Conservation (phyloP, 352 stramenopile genomes). For the Globisporangium cederbergense region DNA sequence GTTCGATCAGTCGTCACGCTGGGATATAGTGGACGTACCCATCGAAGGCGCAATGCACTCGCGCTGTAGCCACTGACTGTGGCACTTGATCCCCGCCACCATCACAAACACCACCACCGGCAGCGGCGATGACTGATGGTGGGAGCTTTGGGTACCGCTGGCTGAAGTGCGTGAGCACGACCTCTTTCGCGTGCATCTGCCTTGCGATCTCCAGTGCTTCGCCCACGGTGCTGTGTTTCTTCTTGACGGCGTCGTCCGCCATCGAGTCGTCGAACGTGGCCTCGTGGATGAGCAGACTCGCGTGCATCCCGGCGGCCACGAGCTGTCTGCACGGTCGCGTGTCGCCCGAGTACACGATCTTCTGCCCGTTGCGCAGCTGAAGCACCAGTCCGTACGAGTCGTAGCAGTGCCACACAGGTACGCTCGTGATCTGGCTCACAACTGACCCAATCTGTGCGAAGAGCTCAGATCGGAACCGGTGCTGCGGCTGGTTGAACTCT, state of each 20-base stretch:
- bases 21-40: slow-evolving; percentile 7
- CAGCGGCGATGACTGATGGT: slow-evolving; percentile 20
- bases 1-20: slow-evolving; percentile 7
- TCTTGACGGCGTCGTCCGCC: slow-evolving; percentile 89
- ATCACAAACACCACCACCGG: neutral
- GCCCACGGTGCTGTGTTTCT: slow-evolving; percentile 92
- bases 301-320: slow-evolving; percentile 40
- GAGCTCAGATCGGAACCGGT: slow-evolving; percentile 26
- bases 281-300: slow-evolving; percentile 94
- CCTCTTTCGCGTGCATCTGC: slow-evolving; percentile 68
- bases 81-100: neutral
- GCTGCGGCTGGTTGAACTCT: slow-evolving; percentile 44
- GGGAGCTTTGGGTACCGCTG: slow-evolving; percentile 68
- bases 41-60: slow-evolving; percentile 19
- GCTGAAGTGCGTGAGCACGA: slow-evolving; percentile 96
- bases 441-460: slow-evolving; percentile 28
- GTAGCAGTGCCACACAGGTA: slow-evolving; percentile 80
- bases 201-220: slow-evolving; percentile 87
- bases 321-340: slow-evolving; percentile 87
- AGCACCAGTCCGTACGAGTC: slow-evolving; percentile 78
- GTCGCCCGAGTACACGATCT: slow-evolving; percentile 92
- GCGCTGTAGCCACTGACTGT: neutral
- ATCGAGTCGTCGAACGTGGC: slow-evolving; percentile 97
- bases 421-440: slow-evolving; percentile 40
- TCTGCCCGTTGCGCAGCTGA: slow-evolving; percentile 36